A percentile compares a stretch with the other conserved stretches of the same genome.
phyloP scores from a whole-genome alignment of 345 rosid species.

The Barbarea vulgaris region DNA sequence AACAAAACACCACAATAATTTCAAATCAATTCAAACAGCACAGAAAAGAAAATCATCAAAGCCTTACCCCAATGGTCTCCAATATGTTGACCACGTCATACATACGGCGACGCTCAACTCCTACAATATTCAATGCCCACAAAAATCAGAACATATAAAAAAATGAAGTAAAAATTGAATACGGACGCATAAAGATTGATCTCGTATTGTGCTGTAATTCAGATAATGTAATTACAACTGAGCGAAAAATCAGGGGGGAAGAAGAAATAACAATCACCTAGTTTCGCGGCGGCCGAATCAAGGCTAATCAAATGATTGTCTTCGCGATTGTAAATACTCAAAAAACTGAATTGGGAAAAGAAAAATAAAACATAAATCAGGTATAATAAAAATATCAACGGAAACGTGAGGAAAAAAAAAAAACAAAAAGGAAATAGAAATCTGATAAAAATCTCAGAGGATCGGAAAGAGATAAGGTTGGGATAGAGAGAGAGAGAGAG shows the following conservation, averaged over 20 bases:
- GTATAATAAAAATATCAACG: not conserved
- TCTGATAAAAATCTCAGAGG: not conserved
- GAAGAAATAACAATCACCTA: constrained; percentile 44
- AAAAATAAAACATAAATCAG: not conserved
- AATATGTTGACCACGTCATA: constrained; percentile 81
- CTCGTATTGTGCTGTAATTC: not conserved
- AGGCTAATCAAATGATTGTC: constrained; percentile 63
- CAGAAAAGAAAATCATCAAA: not conserved
- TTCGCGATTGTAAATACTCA: constrained; percentile 56
- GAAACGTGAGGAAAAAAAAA: not conserved
- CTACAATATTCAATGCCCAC: constrained; percentile 37
- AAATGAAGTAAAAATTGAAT: too few species aligned
- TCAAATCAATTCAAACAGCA: constrained; percentile 20
- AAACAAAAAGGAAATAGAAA: constrained; percentile 2
- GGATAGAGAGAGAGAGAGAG: too few species aligned
- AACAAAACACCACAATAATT: constrained; percentile 6
- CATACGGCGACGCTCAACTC: constrained; percentile 78
- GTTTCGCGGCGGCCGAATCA: constrained; percentile 67
- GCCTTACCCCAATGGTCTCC: constrained; percentile 75
- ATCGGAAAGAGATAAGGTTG: not conserved
- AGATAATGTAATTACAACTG: not conserved
- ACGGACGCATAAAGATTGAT: too few species aligned
- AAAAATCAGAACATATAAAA: not conserved
- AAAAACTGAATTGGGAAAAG: constrained; percentile 45
- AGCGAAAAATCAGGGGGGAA: not conserved